These are phyloP conservation scores for Geotrichum europaeum DNA, from an alignment of 1,139 yeast species.

Conservation along the genomic window DNA sequence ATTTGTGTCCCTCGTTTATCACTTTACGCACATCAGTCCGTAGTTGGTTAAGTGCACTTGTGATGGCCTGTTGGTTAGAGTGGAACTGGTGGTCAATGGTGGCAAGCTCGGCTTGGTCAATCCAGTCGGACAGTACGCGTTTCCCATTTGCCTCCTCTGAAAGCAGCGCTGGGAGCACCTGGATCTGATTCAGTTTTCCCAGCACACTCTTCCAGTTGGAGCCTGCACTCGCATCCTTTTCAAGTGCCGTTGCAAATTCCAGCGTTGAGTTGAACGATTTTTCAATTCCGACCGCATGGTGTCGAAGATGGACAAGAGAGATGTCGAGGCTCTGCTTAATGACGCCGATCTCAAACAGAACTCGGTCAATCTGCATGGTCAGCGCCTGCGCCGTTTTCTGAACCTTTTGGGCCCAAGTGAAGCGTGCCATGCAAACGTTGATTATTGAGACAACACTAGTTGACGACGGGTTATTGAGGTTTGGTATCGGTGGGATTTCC, in stretches of 20 bases:
- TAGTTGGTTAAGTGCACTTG: slow-evolving; percentile 18
- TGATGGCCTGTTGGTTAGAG: slow-evolving; percentile 15
- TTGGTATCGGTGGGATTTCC: slow-evolving; percentile 10
- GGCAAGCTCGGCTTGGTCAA: slow-evolving; percentile 22
- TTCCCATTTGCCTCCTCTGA: slow-evolving; percentile 16
- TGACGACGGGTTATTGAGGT: slow-evolving; percentile 8
- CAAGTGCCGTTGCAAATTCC: slow-evolving; percentile 26
- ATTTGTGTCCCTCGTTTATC: slow-evolving; percentile 19
- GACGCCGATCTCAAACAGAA: slow-evolving; percentile 22
- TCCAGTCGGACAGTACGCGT: slow-evolving; percentile 24
- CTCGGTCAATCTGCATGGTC: slow-evolving; percentile 14
- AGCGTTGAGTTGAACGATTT: slow-evolving; percentile 25
- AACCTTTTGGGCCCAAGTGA: slow-evolving; percentile 17
- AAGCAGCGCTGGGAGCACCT: slow-evolving; percentile 13
- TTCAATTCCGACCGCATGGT: slow-evolving; percentile 27
- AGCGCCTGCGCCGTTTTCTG: slow-evolving; percentile 13
- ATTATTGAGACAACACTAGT: slow-evolving; percentile 17
- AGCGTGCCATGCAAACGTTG: slow-evolving; percentile 16
- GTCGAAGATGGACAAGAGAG: slow-evolving; percentile 29
- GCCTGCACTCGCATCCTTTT: slow-evolving; percentile 25
- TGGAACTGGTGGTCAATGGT: slow-evolving; percentile 17
- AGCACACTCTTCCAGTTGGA: slow-evolving; percentile 24
- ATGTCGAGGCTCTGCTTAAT: slow-evolving; percentile 29
- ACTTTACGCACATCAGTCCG: slow-evolving; percentile 23
- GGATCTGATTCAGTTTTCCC: slow-evolving; percentile 17